Percentiles rank a stretch among this genome's conserved stretches.
Evolutionary conservation across 1,284 basidiomycete genomes (phyloP).

Genomic region (Acaromyces ingoldii): DNA sequence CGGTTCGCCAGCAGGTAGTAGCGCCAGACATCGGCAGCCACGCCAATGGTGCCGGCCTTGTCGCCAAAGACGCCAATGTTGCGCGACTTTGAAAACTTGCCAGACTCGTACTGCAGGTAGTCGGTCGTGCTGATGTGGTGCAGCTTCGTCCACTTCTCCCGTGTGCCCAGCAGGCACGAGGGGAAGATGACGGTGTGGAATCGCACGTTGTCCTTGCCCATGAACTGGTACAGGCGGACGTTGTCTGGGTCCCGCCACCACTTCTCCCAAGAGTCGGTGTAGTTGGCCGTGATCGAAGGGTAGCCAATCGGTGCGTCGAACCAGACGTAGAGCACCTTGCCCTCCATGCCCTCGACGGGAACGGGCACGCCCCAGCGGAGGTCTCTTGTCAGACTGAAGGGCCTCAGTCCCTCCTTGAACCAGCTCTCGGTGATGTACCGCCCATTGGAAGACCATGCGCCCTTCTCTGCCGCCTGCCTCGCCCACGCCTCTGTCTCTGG

Average conservation of each 20-base stretch:
- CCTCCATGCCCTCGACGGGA: constrained; percentile 74
- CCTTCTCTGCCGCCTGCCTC: constrained; percentile 68
- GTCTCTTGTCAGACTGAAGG: constrained; percentile 89
- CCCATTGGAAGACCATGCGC: constrained; percentile 87
- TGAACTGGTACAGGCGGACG: constrained; percentile 94
- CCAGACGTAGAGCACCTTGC: constrained; percentile 92
- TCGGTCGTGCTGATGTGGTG: constrained; percentile 95
- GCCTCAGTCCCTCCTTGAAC: constrained; percentile 76
- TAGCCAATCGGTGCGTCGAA: constrained; percentile 98
- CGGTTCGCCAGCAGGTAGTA: constrained; percentile 91
- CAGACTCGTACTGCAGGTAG: constrained; percentile 96
- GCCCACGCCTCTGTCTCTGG: constrained; percentile 84
- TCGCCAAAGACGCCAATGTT: constrained; percentile 97
- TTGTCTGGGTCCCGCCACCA: constrained; percentile 97
- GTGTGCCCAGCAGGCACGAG: constrained; percentile 80
- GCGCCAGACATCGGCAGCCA: constrained; percentile 90
- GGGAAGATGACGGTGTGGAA: constrained; percentile 98
- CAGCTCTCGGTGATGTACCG: constrained; percentile 89
- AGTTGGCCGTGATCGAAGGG: constrained; percentile 92
- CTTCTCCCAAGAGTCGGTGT: constrained; percentile 87
- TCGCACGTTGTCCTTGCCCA: constrained; percentile 74
- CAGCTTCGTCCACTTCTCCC: constrained; percentile 85
- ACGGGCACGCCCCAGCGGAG: constrained; percentile 95
- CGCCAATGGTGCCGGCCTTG: constrained; percentile 84
- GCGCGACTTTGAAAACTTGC: constrained; percentile 97